These are phyloP conservation scores for Elsinoe australis DNA, from an alignment of 2,329 filamentous ascomycete species.

Conservation along the genomic window DNA sequence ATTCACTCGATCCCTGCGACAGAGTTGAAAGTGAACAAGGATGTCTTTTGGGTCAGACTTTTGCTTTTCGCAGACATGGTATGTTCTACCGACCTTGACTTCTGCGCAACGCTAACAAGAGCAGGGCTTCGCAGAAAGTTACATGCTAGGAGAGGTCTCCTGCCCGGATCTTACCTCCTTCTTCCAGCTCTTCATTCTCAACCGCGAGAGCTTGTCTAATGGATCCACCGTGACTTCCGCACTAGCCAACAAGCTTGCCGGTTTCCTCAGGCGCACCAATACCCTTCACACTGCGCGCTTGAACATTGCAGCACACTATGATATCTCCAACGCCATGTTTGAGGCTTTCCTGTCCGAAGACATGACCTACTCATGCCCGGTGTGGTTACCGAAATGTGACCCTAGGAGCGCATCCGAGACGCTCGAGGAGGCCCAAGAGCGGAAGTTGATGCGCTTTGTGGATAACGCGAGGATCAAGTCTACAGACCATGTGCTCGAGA, in stretches of 20 bases:
- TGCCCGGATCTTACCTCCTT: conserved; percentile 60
- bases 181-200: conserved; percentile 66
- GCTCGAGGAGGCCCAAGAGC: conserved; percentile 58
- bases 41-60: conserved; percentile 63
- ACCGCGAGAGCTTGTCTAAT: conserved; percentile 57
- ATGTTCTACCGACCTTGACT: conserved; percentile 16
- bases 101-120: background rate
- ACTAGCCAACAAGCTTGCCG: conserved; percentile 51
- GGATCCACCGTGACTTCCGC: conserved; percentile 56
- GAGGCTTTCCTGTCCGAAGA: conserved; percentile 64
- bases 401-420: conserved; percentile 44
- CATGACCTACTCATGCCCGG: conserved; percentile 68
- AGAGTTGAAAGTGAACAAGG: conserved; percentile 54
- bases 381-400: conserved; percentile 49
- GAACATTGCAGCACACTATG: conserved; percentile 66
- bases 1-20: conserved; percentile 39
- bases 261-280: conserved; percentile 43
- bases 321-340: conserved; percentile 70
- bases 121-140: conserved; percentile 59
- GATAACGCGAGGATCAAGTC: conserved; percentile 55
- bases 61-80: conserved; percentile 65
- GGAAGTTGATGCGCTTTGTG: conserved; percentile 60
- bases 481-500: conserved; percentile 63
- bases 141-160: conserved; percentile 64
- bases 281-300: conserved; percentile 49